phyloP scores from a whole-genome alignment of 208 protist species.

The Paratrypanosoma confusum region DNA sequence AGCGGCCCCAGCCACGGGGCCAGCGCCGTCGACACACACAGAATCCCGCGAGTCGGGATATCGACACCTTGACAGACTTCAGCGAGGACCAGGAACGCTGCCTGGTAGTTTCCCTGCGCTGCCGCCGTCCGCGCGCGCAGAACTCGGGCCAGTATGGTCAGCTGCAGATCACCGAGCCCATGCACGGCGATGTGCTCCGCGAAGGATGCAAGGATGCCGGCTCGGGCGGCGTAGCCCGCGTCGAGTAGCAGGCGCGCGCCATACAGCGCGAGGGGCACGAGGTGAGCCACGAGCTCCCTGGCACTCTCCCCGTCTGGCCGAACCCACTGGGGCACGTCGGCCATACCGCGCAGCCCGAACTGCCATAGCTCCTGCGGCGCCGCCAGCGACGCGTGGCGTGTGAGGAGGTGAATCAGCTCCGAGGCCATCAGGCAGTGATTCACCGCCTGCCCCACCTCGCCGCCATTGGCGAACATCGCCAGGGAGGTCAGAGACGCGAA shows the following conservation, averaged over 20 bases:
- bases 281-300: conserved; percentile 13
- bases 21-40: conserved; percentile 7
- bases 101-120: conserved; percentile 30
- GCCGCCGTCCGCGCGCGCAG: conserved; percentile 49
- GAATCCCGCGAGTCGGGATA: conserved; percentile 25
- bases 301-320: neutral
- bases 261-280: conserved; percentile 42
- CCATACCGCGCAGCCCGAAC: too few species aligned
- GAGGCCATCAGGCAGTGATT: conserved; percentile 43
- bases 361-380: too few species aligned
- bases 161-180: conserved; percentile 24
- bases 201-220: conserved; percentile 35
- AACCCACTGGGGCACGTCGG: neutral
- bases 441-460: conserved; percentile 31
- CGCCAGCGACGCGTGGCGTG: conserved; percentile 14
- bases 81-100: conserved; percentile 40
- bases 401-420: conserved; percentile 23
- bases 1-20: conserved; percentile 1
- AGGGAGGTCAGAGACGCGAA: conserved; percentile 38
- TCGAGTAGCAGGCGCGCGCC: conserved; percentile 36
- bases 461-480: conserved; percentile 47
- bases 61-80: conserved; percentile 36
- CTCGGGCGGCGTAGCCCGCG: conserved; percentile 33
- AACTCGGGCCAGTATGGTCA: conserved; percentile 50
- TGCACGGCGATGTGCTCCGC: conserved; percentile 51